Percentiles rank a stretch among this genome's conserved stretches.
Conservation (phyloP, 345 rosid genomes). For the Triadica sebifera region DNA sequence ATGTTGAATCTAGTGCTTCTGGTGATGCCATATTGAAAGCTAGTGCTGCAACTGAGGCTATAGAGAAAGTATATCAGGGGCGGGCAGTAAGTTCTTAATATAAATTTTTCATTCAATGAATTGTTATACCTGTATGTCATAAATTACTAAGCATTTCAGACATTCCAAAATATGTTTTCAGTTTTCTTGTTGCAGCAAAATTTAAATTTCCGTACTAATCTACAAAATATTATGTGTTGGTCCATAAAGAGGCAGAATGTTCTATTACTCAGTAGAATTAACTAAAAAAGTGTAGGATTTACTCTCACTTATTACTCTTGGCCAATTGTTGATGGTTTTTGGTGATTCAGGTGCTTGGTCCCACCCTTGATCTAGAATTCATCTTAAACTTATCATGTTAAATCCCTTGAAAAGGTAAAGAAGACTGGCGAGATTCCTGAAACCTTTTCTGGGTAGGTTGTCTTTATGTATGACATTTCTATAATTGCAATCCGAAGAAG, state of each 20-base stretch:
- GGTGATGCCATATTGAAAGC: slow-evolving; percentile 91
- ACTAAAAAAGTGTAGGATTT: not conserved
- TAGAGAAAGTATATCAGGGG: slow-evolving; percentile 89
- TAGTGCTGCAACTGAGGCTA: slow-evolving; percentile 96
- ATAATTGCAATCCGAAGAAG: not conserved
- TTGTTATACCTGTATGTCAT: not conserved
- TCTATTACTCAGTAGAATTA: not conserved
- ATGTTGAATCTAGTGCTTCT: slow-evolving; percentile 99
- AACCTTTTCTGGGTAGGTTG: not conserved
- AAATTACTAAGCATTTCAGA: not conserved
- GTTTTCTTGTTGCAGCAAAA: not conserved
- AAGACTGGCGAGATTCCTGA: not conserved
- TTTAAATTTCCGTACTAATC: not conserved
- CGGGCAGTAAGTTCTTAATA: slow-evolving; percentile 53
- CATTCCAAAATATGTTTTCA: not conserved
- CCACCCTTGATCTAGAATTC: not conserved
- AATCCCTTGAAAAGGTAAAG: not conserved
- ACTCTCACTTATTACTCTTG: not conserved
- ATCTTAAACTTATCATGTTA: not conserved
- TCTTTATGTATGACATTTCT: not conserved
- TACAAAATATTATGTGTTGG: not conserved
- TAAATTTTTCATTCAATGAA: not conserved
- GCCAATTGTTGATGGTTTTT: too few species aligned
- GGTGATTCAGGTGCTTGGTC: not conserved
- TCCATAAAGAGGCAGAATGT: not conserved